These are phyloP conservation scores for Singerocomus inundabilis DNA, from an alignment of 1,284 basidiomycete genomes.

Conservation along the genomic window DNA sequence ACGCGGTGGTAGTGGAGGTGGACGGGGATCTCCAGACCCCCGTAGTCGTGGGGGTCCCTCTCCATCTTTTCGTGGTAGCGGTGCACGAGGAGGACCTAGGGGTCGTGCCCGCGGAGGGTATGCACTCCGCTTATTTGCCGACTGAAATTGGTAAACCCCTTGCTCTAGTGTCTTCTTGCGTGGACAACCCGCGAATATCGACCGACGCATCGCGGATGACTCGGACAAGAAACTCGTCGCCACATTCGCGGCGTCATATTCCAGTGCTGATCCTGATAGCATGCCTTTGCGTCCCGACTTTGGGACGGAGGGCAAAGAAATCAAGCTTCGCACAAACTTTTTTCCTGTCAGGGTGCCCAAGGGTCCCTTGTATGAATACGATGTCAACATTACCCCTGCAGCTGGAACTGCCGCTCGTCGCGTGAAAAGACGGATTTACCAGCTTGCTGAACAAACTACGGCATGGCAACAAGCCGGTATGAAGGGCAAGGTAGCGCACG, in stretches of 20 bases:
- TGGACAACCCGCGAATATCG: slow-evolving; percentile 49
- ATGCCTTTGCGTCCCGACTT: slow-evolving; percentile 68
- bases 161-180: slow-evolving; percentile 53
- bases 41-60: slow-evolving; percentile 31
- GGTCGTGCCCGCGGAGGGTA: slow-evolving; percentile 52
- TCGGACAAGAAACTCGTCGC: slow-evolving; percentile 58
- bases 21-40: slow-evolving; percentile 25
- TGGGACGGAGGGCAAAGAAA: slow-evolving; percentile 54
- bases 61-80: slow-evolving; percentile 28
- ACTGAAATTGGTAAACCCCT: slow-evolving; percentile 7
- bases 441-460: slow-evolving; percentile 60
- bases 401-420: slow-evolving; percentile 49
- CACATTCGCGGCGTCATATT: slow-evolving; percentile 43
- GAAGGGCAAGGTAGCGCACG: slow-evolving; percentile 62
- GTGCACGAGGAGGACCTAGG: slow-evolving; percentile 32
- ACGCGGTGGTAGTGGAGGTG: slow-evolving; percentile 22
- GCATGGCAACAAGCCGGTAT: slow-evolving; percentile 57
- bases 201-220: slow-evolving; percentile 55
- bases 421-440: slow-evolving; percentile 66
- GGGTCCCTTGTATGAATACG: slow-evolving; percentile 65
- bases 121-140: slow-evolving; percentile 17
- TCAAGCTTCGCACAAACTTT: slow-evolving; percentile 73
- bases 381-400: slow-evolving; percentile 58
- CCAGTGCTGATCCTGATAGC: slow-evolving; percentile 41
- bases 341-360: slow-evolving; percentile 68